Conservation (phyloP, 176 grass and related monocot genomes). For the Urochloa ruziziensis region DNA sequence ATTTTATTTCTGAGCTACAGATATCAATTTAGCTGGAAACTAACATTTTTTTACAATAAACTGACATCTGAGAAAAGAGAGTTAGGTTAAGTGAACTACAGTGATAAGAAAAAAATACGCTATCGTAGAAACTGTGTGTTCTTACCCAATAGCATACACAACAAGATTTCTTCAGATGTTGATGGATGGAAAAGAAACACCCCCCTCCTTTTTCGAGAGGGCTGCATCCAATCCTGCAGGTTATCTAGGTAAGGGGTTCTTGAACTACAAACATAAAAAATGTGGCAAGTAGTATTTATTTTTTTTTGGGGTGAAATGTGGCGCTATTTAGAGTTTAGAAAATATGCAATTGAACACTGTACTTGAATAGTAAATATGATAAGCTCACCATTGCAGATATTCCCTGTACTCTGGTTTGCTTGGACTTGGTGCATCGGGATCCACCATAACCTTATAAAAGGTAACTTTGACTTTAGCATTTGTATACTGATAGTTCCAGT, state of each 20-base stretch:
- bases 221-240: conserved; percentile 72
- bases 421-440: conserved; percentile 97
- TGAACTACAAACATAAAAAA: conserved; percentile 51
- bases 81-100: conserved; percentile 21
- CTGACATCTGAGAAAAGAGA: conserved; percentile 17
- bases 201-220: conserved; percentile 69
- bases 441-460: conserved; percentile 86
- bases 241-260: conserved; percentile 62
- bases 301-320: neutral
- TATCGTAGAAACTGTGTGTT: conserved; percentile 37
- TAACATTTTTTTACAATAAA: conserved; percentile 12
- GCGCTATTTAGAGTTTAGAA: neutral
- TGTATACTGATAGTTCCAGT: neutral
- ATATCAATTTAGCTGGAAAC: conserved; percentile 1
- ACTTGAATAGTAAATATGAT: conserved; percentile 34
- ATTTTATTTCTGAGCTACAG: conserved; percentile 17
- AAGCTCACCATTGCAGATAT: conserved; percentile 86
- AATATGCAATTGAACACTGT: neutral
- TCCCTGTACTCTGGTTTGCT: conserved; percentile 96
- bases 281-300: conserved; percentile 27
- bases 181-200: conserved; percentile 68
- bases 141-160: conserved; percentile 65
- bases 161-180: conserved; percentile 57
- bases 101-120: conserved; percentile 28
- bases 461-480: conserved; percentile 34